These are phyloP conservation scores for Sapria himalayana DNA, from an alignment of 345 rosid genomes.

Conservation along the genomic window DNA sequence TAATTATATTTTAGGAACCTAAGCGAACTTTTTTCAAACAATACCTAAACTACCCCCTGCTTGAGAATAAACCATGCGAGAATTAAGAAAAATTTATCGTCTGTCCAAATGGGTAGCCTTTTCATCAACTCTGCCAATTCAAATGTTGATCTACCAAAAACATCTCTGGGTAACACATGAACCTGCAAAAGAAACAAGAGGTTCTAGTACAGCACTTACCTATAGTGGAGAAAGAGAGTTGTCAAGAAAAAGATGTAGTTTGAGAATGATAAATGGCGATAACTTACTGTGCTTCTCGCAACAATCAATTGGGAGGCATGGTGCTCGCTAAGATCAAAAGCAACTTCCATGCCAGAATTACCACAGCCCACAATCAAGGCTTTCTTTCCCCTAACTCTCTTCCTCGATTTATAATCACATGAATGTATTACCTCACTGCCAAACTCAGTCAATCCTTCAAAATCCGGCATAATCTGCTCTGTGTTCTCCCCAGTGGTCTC, in stretches of 20 bases:
- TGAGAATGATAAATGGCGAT: background rate
- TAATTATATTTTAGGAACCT: no score
- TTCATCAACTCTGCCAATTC: no score
- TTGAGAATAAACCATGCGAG: no score
- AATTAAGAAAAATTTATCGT: no score
- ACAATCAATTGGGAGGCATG: conserved; percentile 63
- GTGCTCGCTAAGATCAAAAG: conserved; percentile 60
- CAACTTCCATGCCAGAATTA: conserved; percentile 86
- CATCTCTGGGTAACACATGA: no score
- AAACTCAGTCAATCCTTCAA: conserved; percentile 47
- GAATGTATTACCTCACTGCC: conserved; percentile 44
- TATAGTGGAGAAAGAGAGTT: no score
- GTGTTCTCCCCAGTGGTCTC: conserved; percentile 90
- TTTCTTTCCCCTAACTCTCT: conserved; percentile 26
- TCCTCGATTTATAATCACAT: conserved; percentile 63
- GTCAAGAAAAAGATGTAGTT: background rate
- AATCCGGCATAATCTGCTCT: conserved; percentile 50
- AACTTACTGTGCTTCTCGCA: conserved; percentile 58
- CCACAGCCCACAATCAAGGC: conserved; percentile 81
- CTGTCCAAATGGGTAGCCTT: no score
- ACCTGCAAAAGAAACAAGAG: no score
- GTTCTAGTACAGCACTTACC: no score
- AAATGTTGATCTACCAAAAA: no score
- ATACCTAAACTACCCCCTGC: no score
- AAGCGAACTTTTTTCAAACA: no score